Evolutionary conservation across 768 basidiomycete genomes (phyloP).

Genomic region (Leccinum arenicola): DNA sequence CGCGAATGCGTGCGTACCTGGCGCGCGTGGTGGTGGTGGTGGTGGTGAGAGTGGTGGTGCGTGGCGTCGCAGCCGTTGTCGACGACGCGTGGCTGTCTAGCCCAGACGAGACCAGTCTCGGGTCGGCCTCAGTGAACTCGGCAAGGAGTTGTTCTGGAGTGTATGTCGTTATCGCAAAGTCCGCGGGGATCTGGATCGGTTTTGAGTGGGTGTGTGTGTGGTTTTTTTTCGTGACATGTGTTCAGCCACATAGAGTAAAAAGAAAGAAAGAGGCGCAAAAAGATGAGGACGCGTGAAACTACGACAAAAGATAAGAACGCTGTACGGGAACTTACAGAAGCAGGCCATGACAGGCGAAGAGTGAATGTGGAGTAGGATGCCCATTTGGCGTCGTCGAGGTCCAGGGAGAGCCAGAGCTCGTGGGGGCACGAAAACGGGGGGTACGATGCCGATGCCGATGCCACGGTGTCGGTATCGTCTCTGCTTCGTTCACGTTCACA

Average conservation of each 20-base stretch:
- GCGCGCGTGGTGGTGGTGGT: conserved; percentile 34
- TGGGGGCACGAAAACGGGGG: conserved; percentile 34
- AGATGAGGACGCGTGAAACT: background rate
- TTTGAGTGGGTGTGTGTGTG: background rate
- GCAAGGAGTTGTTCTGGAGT: conserved; percentile 32
- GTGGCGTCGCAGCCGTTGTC: conserved; percentile 2
- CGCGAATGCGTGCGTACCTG: conserved; percentile 57
- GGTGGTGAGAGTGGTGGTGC: background rate
- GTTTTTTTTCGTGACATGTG: background rate
- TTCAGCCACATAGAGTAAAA: background rate
- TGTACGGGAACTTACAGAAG: conserved; percentile 40
- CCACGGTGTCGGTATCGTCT: conserved; percentile 1
- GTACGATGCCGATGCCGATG: background rate
- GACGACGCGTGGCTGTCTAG: background rate
- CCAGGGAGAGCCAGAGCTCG: conserved; percentile 47
- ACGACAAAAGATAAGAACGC: too few relatives aligned
- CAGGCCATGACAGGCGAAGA: conserved; percentile 54
- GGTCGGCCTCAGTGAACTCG: conserved; percentile 5
- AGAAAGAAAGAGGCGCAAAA: background rate
- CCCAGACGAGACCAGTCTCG: background rate
- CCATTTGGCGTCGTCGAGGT: conserved; percentile 44
- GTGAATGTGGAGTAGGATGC: conserved; percentile 43
- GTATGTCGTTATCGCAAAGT: conserved; percentile 40
- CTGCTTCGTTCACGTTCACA: conserved; percentile 30
- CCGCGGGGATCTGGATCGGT: conserved; percentile 41